These are phyloP conservation scores for Cryptococcus wingfieldii DNA, from an alignment of 1,284 basidiomycete species.

Conservation along the genomic window DNA sequence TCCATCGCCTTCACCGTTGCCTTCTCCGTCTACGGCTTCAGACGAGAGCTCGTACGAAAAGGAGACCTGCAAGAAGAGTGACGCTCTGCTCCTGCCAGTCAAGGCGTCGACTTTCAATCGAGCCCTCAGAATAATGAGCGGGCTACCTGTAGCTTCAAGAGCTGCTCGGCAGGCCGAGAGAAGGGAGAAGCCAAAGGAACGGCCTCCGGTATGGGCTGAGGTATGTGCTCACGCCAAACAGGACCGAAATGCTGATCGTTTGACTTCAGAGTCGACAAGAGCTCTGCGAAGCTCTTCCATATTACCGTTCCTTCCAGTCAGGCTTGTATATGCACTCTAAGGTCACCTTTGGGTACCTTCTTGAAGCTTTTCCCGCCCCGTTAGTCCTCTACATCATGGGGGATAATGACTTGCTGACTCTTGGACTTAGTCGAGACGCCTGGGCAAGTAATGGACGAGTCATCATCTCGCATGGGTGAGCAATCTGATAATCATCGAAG, in stretches of 20 bases:
- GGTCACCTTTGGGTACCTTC: constrained; percentile 40
- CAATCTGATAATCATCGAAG: neutral
- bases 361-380: constrained; percentile 42
- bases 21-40: too few relatives aligned
- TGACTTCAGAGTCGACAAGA: constrained; percentile 37
- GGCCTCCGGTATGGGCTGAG: constrained; percentile 42
- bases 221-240: constrained; percentile 13
- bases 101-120: too few relatives aligned
- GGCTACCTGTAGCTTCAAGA: too few relatives aligned
- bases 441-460: constrained; percentile 39
- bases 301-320: constrained; percentile 45
- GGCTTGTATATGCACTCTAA: constrained; percentile 38
- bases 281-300: constrained; percentile 44
- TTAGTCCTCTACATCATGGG: constrained; percentile 9
- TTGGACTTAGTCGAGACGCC: constrained; percentile 32
- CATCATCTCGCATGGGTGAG: constrained; percentile 43
- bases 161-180: too few relatives aligned
- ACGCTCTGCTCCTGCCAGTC: too few relatives aligned
- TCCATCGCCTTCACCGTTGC: too few relatives aligned
- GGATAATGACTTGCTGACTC: neutral
- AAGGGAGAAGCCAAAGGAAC: too few relatives aligned
- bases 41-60: too few relatives aligned
- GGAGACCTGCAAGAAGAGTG: too few relatives aligned
- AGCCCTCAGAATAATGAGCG: too few relatives aligned
- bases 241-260: neutral